Base-by-base conservation (phyloP, 306 rosid species). In the Mimosa pudica region DNA sequence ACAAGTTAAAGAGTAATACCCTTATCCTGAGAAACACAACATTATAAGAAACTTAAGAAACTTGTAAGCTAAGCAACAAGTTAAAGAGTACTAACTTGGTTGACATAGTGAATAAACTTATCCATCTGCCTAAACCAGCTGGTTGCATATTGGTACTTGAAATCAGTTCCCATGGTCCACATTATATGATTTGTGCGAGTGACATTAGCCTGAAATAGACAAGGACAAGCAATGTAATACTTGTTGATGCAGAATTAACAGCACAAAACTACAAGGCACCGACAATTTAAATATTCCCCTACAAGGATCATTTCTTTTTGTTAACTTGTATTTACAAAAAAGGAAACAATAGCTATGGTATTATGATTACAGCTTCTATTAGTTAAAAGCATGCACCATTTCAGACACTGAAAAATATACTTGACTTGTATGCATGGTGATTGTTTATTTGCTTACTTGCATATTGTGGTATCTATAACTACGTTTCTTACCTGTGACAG, bases 161-260 rank as follows among this genome's bases (percentile, higher is more conserved):
- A 95, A 91, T 95, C 99, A 18, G 99, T 95, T 84, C 99, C 99
- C 99, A 95, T 95, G 20, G 99, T 95, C 96, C 96, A 95, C 99
- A 95, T 95, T 84, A 95, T 69, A 81, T 93, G 99, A 84, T 93
- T 93, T 77, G 97, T 93, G 41, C 98, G 96, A 44, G 97, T 95
- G 48, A 93, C 85, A 81, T 95, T 95, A 30, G 98, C 98, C 99
- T 95, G 97, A 84, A 51, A 86, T 85, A 71, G 44, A 83, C 61
- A 44, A 68, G 54, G 11, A 77, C 44, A 72, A 9, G n/a, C 85
- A 88, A 79, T 67, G 71, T 61, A 76, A 52, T 76, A 45, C 68
- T 32, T 75, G 35, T 67, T 48, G 32, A 49, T 11, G 62, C 52
- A 58, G 44, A 80, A 76, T 24, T 42, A 66, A 75, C 49, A 74